phyloP scores from a whole-genome alignment of 2,329 filamentous ascomycete species.

The Phialophora chinensis region DNA sequence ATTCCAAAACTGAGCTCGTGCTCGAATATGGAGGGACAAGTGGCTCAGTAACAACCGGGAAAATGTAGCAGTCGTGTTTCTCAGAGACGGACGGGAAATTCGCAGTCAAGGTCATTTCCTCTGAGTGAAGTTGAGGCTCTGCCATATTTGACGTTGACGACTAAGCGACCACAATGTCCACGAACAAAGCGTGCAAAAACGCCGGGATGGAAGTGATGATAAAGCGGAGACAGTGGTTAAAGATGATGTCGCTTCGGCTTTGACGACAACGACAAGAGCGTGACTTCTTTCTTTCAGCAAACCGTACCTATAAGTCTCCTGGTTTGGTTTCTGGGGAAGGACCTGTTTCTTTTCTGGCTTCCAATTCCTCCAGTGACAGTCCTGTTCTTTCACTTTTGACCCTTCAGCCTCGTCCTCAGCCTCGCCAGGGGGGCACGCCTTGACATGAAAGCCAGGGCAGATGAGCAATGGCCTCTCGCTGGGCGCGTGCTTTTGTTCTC shows the following conservation, averaged over 20 bases:
- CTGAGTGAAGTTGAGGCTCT: neutral
- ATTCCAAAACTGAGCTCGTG: neutral
- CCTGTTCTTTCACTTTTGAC: neutral
- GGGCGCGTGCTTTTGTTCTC: neutral
- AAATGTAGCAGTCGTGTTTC: neutral
- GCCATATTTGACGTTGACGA: neutral
- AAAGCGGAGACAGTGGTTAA: neutral
- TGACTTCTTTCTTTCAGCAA: neutral
- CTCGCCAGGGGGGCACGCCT: neutral
- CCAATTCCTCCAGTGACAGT: neutral
- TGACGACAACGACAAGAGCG: neutral
- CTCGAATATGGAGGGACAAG: neutral
- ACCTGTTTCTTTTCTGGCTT: neutral
- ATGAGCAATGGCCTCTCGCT: neutral
- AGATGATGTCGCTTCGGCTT: neutral
- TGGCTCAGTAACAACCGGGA: neutral
- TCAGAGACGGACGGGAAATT: neutral
- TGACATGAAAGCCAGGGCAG: neutral
- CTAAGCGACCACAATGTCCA: neutral
- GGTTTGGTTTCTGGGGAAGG: neutral
- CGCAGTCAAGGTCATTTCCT: neutral
- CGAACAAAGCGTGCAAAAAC: neutral
- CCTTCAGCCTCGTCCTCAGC: conserved; percentile 7
- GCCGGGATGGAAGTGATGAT: neutral
- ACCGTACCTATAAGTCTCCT: neutral